Evolutionary conservation across 225 moss, liverwort and hornwort species (phyloP).

Genomic region (Bryoerythrophyllum caledonicum): DNA sequence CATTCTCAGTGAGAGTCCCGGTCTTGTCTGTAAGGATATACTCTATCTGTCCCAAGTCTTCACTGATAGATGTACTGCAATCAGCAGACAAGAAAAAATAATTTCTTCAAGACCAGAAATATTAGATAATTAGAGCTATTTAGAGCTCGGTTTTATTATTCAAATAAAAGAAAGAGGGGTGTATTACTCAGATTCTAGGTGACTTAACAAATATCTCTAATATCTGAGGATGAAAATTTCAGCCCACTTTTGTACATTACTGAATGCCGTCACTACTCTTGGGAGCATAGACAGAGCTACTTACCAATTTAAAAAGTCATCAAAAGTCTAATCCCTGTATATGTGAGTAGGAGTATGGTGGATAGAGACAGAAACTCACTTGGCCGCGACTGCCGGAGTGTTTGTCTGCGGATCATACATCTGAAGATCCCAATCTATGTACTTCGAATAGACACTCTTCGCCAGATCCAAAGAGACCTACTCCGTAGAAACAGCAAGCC

Average conservation of each 20-base stretch:
- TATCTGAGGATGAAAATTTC: not conserved
- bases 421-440: slow-evolving; percentile 95
- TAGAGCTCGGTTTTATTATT: not conserved
- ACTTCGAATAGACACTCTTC: slow-evolving; percentile 90
- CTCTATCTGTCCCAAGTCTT: slow-evolving; percentile 97
- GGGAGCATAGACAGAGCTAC: not conserved
- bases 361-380: slow-evolving; percentile 50
- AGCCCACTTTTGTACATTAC: not conserved
- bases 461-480: slow-evolving; percentile 94
- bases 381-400: slow-evolving; percentile 88
- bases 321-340: not conserved
- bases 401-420: slow-evolving; percentile 87
- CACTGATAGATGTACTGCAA: slow-evolving; percentile 97
- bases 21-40: slow-evolving; percentile 98
- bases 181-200: too few species aligned
- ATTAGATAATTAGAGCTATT: too few species aligned
- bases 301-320: slow-evolving; percentile 1
- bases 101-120: slow-evolving; percentile 23
- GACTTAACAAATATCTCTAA: not conserved
- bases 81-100: slow-evolving; percentile 35
- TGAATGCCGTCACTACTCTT: not conserved
- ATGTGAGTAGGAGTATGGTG: slow-evolving; percentile 22
- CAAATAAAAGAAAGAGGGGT: not conserved
- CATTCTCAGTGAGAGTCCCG: slow-evolving; percentile 95
- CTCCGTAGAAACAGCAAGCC: slow-evolving; percentile 21